Evolutionary conservation across 352 stramenopile species (phyloP).

Genomic region (Globisporangium echinulatum): DNA sequence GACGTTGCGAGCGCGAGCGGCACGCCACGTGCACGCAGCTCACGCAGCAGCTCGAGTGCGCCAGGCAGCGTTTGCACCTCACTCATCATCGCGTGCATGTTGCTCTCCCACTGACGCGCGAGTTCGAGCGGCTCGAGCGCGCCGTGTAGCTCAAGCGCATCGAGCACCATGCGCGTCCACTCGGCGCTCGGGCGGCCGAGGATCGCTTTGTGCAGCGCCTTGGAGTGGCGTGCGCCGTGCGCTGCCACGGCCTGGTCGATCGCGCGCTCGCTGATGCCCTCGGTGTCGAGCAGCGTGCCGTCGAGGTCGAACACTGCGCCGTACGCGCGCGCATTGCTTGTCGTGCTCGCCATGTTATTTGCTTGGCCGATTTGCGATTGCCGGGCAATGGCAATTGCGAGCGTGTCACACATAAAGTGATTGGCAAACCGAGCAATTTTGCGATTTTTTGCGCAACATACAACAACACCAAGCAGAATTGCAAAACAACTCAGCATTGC

Average conservation of each 20-base stretch:
- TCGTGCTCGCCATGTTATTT: neutral
- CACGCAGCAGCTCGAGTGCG: conserved; percentile 36
- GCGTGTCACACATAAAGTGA: neutral
- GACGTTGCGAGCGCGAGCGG: conserved; percentile 70
- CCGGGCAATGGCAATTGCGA: too few species aligned
- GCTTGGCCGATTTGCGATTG: neutral
- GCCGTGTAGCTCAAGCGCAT: conserved; percentile 28
- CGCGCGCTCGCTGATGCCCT: conserved; percentile 57
- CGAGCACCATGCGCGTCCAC: conserved; percentile 74
- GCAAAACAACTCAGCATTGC: too few species aligned
- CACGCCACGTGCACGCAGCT: conserved; percentile 40
- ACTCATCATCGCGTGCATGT: conserved; percentile 53
- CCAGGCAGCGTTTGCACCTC: conserved; percentile 49
- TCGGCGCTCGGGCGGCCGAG: conserved; percentile 56
- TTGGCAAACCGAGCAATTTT: too few species aligned
- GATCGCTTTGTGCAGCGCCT: conserved; percentile 66
- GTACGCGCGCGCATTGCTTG: conserved; percentile 18
- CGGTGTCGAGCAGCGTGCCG: conserved; percentile 76
- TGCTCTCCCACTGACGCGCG: conserved; percentile 51
- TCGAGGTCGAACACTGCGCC: conserved; percentile 81
- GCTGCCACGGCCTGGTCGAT: conserved; percentile 45
- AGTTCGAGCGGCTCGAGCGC: conserved; percentile 47
- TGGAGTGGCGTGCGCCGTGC: conserved; percentile 57
- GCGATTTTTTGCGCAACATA: too few species aligned
- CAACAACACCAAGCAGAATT: too few species aligned